A percentile compares a stretch with the other conserved stretches of the same genome.
These are phyloP conservation scores for Turritis glabra DNA, from an alignment of 345 rosid species.

Conservation along the genomic window DNA sequence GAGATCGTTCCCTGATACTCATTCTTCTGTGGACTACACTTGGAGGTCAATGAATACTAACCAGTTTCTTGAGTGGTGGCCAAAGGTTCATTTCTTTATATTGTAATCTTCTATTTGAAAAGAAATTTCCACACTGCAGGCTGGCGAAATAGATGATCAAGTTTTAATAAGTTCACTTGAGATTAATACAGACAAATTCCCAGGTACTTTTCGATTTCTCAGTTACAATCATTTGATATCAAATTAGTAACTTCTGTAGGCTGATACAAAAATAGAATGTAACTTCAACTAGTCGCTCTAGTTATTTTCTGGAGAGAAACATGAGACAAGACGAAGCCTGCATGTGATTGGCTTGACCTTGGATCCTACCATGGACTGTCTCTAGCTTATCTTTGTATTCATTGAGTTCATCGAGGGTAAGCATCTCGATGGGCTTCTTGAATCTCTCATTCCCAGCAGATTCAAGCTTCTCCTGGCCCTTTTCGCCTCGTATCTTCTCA, in stretches of 20 bases:
- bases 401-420: constrained; percentile 33
- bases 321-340: constrained; percentile 47
- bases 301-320: constrained; percentile 27
- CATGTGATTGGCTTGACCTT: constrained; percentile 28
- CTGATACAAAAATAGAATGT: constrained; percentile 19
- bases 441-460: constrained; percentile 26
- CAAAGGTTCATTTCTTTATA: background rate
- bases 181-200: background rate
- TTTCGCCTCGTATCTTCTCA: constrained; percentile 45
- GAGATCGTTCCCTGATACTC: constrained; percentile 11
- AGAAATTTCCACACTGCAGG: background rate
- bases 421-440: constrained; percentile 24
- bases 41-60: constrained; percentile 21
- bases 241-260: constrained; percentile 13
- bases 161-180: background rate
- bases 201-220: constrained; percentile 23
- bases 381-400: constrained; percentile 39
- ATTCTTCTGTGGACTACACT: constrained; percentile 6
- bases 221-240: constrained; percentile 21
- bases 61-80: constrained; percentile 13
- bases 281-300: constrained; percentile 9
- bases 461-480: constrained; percentile 33
- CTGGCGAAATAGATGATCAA: constrained; percentile 6
- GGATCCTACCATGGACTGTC: constrained; percentile 29
- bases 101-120: constrained; percentile 4